A percentile compares a stretch with the other conserved stretches of the same genome.
These are phyloP conservation scores for Fusarium sp. DNA, from an alignment of 2,329 filamentous ascomycete species.

Conservation along the genomic window DNA sequence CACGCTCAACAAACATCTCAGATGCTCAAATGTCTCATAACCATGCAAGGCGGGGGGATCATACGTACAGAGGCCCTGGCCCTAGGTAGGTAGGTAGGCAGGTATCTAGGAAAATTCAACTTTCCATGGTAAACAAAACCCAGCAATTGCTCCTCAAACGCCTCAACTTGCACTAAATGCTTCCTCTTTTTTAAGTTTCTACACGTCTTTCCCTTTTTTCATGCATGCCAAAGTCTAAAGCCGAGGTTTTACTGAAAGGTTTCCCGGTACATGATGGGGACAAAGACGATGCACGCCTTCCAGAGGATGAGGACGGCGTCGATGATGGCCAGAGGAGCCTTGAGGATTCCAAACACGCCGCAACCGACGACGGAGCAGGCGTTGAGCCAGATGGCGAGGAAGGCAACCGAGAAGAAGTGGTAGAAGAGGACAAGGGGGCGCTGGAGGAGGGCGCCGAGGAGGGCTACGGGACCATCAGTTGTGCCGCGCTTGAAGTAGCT, in stretches of 20 bases:
- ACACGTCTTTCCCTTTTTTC: not conserved
- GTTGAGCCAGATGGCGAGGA: constrained; percentile 83
- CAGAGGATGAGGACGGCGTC: constrained; percentile 78
- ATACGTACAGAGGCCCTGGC: constrained; percentile 8
- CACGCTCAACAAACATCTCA: constrained; percentile 23
- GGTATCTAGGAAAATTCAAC: constrained; percentile 16
- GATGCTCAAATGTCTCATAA: constrained; percentile 40
- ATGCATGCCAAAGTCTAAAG: not conserved
- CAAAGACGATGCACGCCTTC: constrained; percentile 84
- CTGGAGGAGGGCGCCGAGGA: constrained; percentile 85
- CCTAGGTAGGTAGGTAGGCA: not conserved
- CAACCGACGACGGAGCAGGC: constrained; percentile 53
- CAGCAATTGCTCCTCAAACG: constrained; percentile 39
- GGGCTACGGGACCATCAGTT: constrained; percentile 81
- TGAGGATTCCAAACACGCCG: constrained; percentile 54
- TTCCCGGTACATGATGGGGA: constrained; percentile 84
- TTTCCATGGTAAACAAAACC: constrained; percentile 22
- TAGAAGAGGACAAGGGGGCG: constrained; percentile 83
- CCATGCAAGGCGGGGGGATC: constrained; percentile 12
- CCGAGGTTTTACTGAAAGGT: constrained; percentile 43
- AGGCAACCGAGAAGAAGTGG: constrained; percentile 95
- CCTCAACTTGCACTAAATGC: constrained; percentile 34
- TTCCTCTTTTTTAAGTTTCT: not conserved
- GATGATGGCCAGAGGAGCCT: constrained; percentile 70
- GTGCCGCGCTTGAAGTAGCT: constrained; percentile 85